These are phyloP conservation scores for Primulina tabacum DNA, from an alignment of 257 asterid species.

Conservation along the genomic window DNA sequence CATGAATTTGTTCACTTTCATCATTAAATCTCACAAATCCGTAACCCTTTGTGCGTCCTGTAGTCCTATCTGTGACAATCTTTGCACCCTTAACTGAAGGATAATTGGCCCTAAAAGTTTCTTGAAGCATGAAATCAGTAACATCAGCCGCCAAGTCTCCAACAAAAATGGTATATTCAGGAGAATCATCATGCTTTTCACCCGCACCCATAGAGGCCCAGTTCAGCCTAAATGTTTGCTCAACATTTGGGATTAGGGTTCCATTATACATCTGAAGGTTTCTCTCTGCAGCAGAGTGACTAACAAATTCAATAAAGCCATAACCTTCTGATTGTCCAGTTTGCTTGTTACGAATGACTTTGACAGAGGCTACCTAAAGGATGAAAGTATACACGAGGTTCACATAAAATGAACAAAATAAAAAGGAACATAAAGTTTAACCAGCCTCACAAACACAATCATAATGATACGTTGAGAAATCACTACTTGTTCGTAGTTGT, in stretches of 20 bases:
- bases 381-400: conserved; percentile 3
- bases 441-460: not conserved
- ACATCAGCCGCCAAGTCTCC: conserved; percentile 97
- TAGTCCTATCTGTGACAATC: conserved; percentile 78
- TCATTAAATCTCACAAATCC: conserved; percentile 88
- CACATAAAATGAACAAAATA: no score
- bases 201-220: conserved; percentile 98
- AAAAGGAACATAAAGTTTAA: not conserved
- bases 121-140: conserved; percentile 86
- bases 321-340: conserved; percentile 77
- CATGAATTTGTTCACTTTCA: conserved; percentile 79
- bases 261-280: conserved; percentile 68
- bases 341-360: conserved; percentile 88
- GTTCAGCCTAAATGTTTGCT: conserved; percentile 75
- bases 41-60: conserved; percentile 88
- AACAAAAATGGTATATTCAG: conserved; percentile 79
- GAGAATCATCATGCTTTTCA: conserved; percentile 77
- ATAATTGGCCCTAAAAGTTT: conserved; percentile 74
- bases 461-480: no score
- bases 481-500: not conserved
- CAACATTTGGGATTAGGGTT: conserved; percentile 64
- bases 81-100: conserved; percentile 82
- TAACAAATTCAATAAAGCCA: conserved; percentile 79
- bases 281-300: conserved; percentile 88
- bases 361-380: conserved; percentile 60